A percentile compares a stretch with the other conserved stretches of the same genome.
These are phyloP conservation scores for Oxyria digyna DNA, from an alignment of 148 eudicot genomes.

Conservation along the genomic window DNA sequence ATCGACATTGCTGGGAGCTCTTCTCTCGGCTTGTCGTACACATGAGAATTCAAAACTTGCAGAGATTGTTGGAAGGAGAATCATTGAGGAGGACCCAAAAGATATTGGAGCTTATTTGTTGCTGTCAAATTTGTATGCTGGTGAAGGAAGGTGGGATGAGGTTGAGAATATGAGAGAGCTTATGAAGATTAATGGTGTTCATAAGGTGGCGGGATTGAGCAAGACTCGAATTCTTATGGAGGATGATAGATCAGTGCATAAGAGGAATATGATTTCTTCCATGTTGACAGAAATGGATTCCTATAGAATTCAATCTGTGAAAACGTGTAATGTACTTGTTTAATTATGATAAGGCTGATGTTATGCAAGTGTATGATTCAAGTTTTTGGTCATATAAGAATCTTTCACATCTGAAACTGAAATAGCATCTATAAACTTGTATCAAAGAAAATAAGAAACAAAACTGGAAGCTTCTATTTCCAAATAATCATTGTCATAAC, in stretches of 20 bases:
- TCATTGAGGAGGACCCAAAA: constrained; percentile 34
- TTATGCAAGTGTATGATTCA: no score
- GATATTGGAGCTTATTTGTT: constrained; percentile 40
- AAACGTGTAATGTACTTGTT: no score
- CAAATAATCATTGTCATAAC: not conserved
- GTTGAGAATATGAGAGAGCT: constrained; percentile 34
- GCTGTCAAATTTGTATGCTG: constrained; percentile 45
- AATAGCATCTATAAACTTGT: not conserved
- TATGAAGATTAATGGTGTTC: constrained; percentile 31
- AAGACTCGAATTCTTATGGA: constrained; percentile 2
- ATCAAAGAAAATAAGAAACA: not conserved
- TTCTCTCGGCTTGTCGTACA: constrained; percentile 46
- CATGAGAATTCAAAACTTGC: constrained; percentile 33
- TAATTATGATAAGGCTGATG: no score
- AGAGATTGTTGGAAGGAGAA: constrained; percentile 33
- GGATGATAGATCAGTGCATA: not conserved
- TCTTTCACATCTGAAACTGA: not conserved
- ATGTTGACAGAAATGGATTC: constrained; percentile 14
- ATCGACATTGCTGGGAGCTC: constrained; percentile 37
- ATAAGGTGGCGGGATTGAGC: constrained; percentile 31
- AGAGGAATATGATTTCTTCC: constrained; percentile 10
- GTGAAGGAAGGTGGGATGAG: constrained; percentile 40
- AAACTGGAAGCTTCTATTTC: not conserved
- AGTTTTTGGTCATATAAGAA: no score
- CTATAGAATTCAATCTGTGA: not conserved